Evolutionary conservation across 139 green algal species (phyloP).

Genomic region (Coelastrella sp.): DNA sequence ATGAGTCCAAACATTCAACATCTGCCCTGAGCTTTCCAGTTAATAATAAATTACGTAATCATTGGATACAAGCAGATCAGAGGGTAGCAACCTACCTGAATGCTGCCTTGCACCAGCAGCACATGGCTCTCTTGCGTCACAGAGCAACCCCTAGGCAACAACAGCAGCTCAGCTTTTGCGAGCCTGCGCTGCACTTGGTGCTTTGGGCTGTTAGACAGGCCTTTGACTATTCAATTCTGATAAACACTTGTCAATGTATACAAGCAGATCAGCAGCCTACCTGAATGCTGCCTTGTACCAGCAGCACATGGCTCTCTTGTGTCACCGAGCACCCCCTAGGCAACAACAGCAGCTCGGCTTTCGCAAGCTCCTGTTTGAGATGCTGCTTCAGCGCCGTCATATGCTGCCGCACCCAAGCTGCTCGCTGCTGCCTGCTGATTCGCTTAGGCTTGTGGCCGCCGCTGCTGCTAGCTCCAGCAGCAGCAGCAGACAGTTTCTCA

Average conservation of each 20-base stretch:
- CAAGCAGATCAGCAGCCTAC: background rate
- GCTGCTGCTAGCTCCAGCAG: background rate
- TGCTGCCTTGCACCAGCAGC: constrained; percentile 33
- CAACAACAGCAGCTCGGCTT: constrained; percentile 55
- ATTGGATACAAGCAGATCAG: background rate
- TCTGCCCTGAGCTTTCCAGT: background rate
- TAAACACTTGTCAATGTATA: background rate
- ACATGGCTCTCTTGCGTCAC: constrained; percentile 32
- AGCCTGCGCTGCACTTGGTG: too few relatives aligned
- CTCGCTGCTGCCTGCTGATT: background rate
- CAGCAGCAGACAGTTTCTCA: background rate
- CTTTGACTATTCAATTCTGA: background rate
- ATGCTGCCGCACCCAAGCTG: constrained; percentile 11
- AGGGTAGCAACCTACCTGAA: constrained; percentile 35
- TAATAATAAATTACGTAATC: background rate
- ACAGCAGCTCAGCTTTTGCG: constrained; percentile 54
- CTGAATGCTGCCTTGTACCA: constrained; percentile 38
- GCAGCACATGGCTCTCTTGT: constrained; percentile 34
- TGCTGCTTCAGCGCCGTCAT: constrained; percentile 18
- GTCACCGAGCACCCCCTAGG: constrained; percentile 12
- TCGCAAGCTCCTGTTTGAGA: constrained; percentile 52
- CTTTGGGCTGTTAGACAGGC: too few relatives aligned
- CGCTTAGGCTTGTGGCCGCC: background rate
- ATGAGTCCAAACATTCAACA: too few relatives aligned
- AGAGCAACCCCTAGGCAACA: constrained; percentile 43